Conservation (phyloP, 2,329 filamentous ascomycete species). For the Macrophomina pseudophaseolina region DNA sequence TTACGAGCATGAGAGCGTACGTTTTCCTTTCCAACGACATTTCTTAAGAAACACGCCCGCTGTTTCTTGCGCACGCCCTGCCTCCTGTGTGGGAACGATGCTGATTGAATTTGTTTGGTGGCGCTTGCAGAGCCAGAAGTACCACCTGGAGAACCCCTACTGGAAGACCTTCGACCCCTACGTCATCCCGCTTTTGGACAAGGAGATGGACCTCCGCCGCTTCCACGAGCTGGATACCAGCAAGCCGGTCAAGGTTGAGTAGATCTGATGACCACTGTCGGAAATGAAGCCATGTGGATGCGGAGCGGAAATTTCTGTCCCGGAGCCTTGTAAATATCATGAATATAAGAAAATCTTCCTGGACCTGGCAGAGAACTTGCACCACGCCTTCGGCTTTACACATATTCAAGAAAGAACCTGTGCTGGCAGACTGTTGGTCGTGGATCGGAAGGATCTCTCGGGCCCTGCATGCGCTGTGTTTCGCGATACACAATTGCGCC, state of each 20-base stretch:
- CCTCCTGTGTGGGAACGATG: background rate
- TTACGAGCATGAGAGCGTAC: slow-evolving; percentile 68
- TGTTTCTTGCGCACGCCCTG: background rate
- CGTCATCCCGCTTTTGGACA: slow-evolving; percentile 70
- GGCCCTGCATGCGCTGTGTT: no score
- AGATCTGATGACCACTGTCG: background rate
- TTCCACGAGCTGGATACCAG: slow-evolving; percentile 70
- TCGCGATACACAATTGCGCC: no score
- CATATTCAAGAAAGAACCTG: no score
- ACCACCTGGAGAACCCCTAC: slow-evolving; percentile 66
- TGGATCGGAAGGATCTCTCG: no score
- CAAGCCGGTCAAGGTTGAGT: slow-evolving; percentile 26
- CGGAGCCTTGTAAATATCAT: no score
- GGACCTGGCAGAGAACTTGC: no score
- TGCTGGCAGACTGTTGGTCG: no score
- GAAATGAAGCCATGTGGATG: no score
- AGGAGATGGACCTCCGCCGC: slow-evolving; percentile 71
- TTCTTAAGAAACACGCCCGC: no score
- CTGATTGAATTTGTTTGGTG: background rate
- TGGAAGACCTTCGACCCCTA: slow-evolving; percentile 80
- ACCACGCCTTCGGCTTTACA: no score
- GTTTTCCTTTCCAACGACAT: slow-evolving; percentile 34
- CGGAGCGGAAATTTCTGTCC: no score
- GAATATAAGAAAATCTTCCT: no score
- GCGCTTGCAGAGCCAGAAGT: slow-evolving; percentile 43